Percentiles rank a stretch among this genome's conserved stretches.
Conservation (phyloP, 2,329 filamentous ascomycete genomes). For the Helotiales sp. region DNA sequence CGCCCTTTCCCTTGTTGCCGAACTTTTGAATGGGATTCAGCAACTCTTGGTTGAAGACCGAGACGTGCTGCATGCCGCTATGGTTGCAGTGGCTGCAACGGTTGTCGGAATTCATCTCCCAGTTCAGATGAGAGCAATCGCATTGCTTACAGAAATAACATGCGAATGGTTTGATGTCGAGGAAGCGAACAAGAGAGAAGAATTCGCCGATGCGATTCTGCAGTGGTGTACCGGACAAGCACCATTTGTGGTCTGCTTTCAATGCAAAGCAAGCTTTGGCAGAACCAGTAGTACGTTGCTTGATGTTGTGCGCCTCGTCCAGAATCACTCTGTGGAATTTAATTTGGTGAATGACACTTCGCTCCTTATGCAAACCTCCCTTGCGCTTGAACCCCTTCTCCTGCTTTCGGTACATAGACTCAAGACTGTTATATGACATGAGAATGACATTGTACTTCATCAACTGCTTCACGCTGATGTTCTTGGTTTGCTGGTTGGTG, state of each 20-base stretch:
- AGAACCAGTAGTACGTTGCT: slow-evolving; percentile 82
- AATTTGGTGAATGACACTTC: slow-evolving; percentile 78
- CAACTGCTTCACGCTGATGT: slow-evolving; percentile 70
- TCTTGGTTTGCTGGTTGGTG: slow-evolving; percentile 80
- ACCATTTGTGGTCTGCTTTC: slow-evolving; percentile 89
- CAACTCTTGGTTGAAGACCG: slow-evolving; percentile 91
- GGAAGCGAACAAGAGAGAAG: slow-evolving; percentile 89
- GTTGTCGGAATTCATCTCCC: slow-evolving; percentile 72
- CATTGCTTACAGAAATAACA: slow-evolving; percentile 94
- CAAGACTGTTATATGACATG: slow-evolving; percentile 92
- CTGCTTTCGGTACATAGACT: slow-evolving; percentile 90
- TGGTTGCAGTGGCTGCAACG: slow-evolving; percentile 71
- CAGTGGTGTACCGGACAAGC: slow-evolving; percentile 88
- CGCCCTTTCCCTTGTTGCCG: slow-evolving; percentile 62
- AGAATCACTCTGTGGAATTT: slow-evolving; percentile 89
- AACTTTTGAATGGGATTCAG: slow-evolving; percentile 76
- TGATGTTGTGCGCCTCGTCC: slow-evolving; percentile 96
- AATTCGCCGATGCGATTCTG: slow-evolving; percentile 98
- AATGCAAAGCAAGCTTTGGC: slow-evolving; percentile 94
- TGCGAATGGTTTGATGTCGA: slow-evolving; percentile 85
- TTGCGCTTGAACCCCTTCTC: slow-evolving; percentile 85
- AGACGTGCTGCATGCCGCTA: slow-evolving; percentile 56
- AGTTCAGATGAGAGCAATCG: slow-evolving; percentile 77
- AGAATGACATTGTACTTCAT: slow-evolving; percentile 90
- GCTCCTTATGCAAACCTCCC: slow-evolving; percentile 76